Base-by-base conservation (phyloP, 2,329 filamentous ascomycete genomes). In the Paecilomyces fulvus region DNA sequence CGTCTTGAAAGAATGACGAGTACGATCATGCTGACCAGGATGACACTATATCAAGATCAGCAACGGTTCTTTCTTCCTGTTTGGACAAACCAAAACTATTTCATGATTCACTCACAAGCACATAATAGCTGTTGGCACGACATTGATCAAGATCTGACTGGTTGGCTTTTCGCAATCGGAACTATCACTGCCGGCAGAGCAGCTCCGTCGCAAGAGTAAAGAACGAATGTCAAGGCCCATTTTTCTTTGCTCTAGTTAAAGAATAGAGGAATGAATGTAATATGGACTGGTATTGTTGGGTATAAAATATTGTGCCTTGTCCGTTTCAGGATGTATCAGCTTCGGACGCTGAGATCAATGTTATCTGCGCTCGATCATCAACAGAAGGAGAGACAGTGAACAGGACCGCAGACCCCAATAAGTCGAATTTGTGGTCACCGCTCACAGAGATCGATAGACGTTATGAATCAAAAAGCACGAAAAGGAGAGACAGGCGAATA, bases 141-240 rank as follows among this genome's bases (percentile, higher is more conserved):
- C 58, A 50, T 58, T 51, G 17, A 55, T 52, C 21, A 59, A 37
- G 14, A 54, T 17, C 7, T 56, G 48, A 49, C 53, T 58, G 31
- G 53, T 54, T 17, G 58, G 58, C 37, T 59, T 59, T 11, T 51
- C 58, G 33, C 58, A 59, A 12, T 57, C 31, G 30, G 51, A 17
- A 25, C 21, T 14, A 11, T 50, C 28, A 23, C 49, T 50, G 49
- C 28, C 49, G 6, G 49, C 21, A 50, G 49, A 25, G 21, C 49
- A 50, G 7, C 28, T 21, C 11, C 20, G 21, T 50, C 49, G 49
- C 49, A 50, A 7, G 5, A 43, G 37, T 43, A 43, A 8, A 17
- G 37, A 43, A 43, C 8, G 37, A 43, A 43, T 7, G 7, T 43
- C 37, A n/a, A 43, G n/a, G n/a, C 37, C 37, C 37, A 43, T 43